phyloP scores from a whole-genome alignment of 345 rosid genomes.

The Excoecaria agallocha region DNA sequence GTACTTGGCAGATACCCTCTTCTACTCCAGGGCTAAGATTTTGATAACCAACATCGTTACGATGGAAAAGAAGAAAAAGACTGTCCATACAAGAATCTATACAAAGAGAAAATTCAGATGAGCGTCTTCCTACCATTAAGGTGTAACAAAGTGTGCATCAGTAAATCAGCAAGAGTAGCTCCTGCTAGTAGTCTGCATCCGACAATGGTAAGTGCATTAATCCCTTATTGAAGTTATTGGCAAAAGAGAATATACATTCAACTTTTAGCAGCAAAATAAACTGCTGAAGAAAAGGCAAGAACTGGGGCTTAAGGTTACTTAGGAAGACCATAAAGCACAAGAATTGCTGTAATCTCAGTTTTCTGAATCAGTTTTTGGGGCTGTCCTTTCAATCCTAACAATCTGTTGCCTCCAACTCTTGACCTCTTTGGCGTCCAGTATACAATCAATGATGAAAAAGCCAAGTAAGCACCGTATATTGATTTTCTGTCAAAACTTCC shows the following conservation, averaged over 20 bases:
- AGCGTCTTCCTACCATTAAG: conserved; percentile 58
- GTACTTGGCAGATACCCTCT: too few species aligned
- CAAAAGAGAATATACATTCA: background rate
- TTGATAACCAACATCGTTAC: too few species aligned
- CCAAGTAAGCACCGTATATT: background rate
- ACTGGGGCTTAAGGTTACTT: conserved; percentile 40
- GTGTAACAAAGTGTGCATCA: conserved; percentile 96
- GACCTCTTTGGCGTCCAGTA: conserved; percentile 62
- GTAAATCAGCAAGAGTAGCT: conserved; percentile 88
- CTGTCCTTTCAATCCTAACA: conserved; percentile 73
- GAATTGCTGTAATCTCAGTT: conserved; percentile 87
- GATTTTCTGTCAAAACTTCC: background rate
- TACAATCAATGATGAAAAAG: conserved; percentile 8
- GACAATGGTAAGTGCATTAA: background rate
- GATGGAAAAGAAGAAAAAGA: background rate
- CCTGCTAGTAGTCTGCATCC: conserved; percentile 79
- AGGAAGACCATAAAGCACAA: conserved; percentile 94
- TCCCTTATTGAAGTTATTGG: too few species aligned
- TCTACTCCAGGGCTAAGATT: too few species aligned
- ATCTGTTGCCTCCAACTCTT: conserved; percentile 57
- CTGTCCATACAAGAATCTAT: background rate
- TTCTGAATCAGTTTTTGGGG: conserved; percentile 70
- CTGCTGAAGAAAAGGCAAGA: background rate
- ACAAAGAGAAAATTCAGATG: background rate
- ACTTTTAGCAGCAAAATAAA: background rate